Base-by-base conservation (phyloP, 2,329 filamentous ascomycete species). In the Zymoseptoria pseudotritici region DNA sequence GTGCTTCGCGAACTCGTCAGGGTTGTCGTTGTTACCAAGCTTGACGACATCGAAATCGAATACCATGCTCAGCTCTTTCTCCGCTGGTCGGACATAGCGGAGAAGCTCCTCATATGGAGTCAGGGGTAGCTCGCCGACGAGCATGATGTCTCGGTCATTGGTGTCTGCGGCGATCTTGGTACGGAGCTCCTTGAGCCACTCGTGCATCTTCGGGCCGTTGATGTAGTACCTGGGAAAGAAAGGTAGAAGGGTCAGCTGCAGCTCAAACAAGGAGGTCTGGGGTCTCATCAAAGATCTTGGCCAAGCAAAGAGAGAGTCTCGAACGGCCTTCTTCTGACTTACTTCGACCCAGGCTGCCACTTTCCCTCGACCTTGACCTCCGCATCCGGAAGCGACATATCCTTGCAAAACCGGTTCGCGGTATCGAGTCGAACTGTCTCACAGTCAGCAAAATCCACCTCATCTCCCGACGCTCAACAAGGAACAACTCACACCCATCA, bases 31-130 rank as follows among this genome's bases (percentile, higher is more conserved):
- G 31, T 67, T 66, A 1, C 70, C 81, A 17, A 83, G 72, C 42
- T 81, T 77, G 62, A 84, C 77, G 31, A 84, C 76, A 59, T 89
- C 86, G 69, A 90, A 90, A 66, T 88, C 83, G 73, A 90, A 89
- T 42, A 89, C 86, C 85, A 89, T 89, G 70, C 82, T 85, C 52
- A 89, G 73, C 68, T 89, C 85, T 31, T 79, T 78, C 17, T 82
- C 78, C 11, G 61, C 53, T 21, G 78, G 80, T 2, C 78, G 78
- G 2, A 89, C 85, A 6, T 78, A 79, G 13, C 76, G 75, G 5
- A 85, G 67, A 1, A 84, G 77, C 59, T 83, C 79, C 6, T 79
- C 72, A 7, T 75, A 74, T 54, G 74, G 75, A 1, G 79, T 74
- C 63, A 71, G 77, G 2, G 79, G 79, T 74, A 81, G 80, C 71